Evolutionary conservation across 192 early-diverging fungal species (phyloP).

Genomic region (Entomortierella beljakovae): DNA sequence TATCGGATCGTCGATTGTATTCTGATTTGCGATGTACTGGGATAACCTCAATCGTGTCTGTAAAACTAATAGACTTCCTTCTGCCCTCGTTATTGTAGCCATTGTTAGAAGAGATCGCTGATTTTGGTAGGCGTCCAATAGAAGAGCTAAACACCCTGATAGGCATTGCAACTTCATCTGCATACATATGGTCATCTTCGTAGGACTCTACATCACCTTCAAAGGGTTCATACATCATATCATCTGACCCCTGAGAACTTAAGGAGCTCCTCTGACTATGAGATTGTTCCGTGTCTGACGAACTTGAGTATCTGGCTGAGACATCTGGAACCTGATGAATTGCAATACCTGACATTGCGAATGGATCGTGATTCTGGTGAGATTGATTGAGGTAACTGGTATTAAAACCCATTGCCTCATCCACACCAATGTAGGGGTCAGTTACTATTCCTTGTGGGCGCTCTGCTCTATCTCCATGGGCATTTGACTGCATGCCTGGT

Average conservation of each 20-base stretch:
- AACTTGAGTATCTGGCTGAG: neutral
- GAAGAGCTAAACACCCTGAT: neutral
- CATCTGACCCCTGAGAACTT: neutral
- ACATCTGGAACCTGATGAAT: neutral
- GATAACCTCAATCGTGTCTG: slow-evolving; percentile 40
- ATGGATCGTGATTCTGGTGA: neutral
- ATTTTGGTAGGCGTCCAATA: neutral
- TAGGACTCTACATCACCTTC: neutral
- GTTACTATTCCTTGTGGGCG: slow-evolving; percentile 5
- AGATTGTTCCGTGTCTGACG: neutral
- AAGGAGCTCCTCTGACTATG: neutral
- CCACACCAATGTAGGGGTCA: neutral
- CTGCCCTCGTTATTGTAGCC: neutral
- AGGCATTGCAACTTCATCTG: neutral
- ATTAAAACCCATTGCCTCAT: neutral
- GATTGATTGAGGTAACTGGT: neutral
- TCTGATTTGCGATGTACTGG: slow-evolving; percentile 38
- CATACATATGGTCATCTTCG: neutral
- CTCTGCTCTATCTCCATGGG: slow-evolving; percentile 9
- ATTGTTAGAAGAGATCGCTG: neutral
- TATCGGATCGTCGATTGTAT: slow-evolving; percentile 40
- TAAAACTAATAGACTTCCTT: slow-evolving; percentile 18
- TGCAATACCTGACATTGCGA: neutral
- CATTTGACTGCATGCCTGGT: slow-evolving; percentile 37
- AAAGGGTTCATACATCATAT: neutral